Base-by-base conservation (phyloP, 2,329 filamentous ascomycete species). In the Neofusicoccum ribis region DNA sequence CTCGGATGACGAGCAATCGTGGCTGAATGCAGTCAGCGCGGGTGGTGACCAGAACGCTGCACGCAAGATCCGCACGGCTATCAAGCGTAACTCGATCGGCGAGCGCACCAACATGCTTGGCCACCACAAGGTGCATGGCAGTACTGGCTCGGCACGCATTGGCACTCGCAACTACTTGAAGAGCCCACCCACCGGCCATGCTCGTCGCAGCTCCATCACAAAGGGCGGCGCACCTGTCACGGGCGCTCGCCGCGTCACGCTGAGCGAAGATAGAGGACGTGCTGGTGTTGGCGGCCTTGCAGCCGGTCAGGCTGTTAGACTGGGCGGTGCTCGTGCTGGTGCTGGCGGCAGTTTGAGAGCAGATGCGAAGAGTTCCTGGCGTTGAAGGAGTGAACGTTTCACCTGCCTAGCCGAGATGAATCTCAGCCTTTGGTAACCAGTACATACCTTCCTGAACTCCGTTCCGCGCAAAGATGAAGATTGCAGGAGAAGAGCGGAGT, bases 161-260 rank as follows among this genome's bases (percentile, higher is more conserved):
- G 88, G 89, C 67, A 88, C 88, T 31, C 82, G 89, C 49, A 82
- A 89, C 14, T 89, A 91, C 86, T 85, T 88, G 44, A 87, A 85
- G 72, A 84, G 81, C 81, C 56, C 83, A 85, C 17, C 81, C 79
- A 71, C 84, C 84, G 66, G 78, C 78, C 44, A 86, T 90, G 14
- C 77, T 90, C 58, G 88, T 86, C 69, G 88, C 89, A 34, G 81
- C 87, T 39, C 83, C 82, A 70, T 80, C 85, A 17, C 84, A 87
- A 1, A 82, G 89, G 34, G 81, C 84, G 70, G 90, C 89, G 73
- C 81, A 77, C 5, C 77, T 71, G 20, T 73, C 71, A 12, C 69
- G 76, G 64, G 72, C 76, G 44, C 78, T 76, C 9, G 78, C 77
- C 51, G 63, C 3, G 73, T 78, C 70, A 74, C 74, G 7, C 67